A percentile compares a stretch with the other conserved stretches of the same genome.
These are phyloP conservation scores for Esteya vermicola DNA, from an alignment of 2,329 filamentous ascomycete species.

Conservation along the genomic window DNA sequence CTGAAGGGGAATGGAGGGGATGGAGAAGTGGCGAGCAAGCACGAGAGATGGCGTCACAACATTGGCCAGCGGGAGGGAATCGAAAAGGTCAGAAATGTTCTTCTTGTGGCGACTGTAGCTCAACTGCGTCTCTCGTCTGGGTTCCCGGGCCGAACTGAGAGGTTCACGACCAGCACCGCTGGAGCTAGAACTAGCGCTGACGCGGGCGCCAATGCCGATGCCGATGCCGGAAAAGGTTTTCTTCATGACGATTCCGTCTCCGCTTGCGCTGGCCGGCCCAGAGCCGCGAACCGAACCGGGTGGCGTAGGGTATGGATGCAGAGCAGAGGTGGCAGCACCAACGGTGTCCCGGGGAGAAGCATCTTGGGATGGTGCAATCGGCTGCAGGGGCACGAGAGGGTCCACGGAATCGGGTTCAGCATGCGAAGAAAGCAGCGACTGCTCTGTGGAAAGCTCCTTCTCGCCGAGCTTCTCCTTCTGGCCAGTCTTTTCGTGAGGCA, in stretches of 20 bases:
- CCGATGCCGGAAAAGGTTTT: no score
- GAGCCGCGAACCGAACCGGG: constrained; percentile 35
- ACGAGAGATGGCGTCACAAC: constrained; percentile 49
- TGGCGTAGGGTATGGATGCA: constrained; percentile 41
- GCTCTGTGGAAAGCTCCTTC: background rate
- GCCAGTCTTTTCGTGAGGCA: constrained; percentile 25
- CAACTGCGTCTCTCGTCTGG: constrained; percentile 5
- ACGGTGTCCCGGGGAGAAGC: background rate
- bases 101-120: constrained; percentile 24
- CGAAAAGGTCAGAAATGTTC: constrained; percentile 28
- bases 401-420: no score
- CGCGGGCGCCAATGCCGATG: no score
- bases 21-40: constrained; percentile 55
- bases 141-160: constrained; percentile 6
- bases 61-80: constrained; percentile 43
- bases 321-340: constrained; percentile 1
- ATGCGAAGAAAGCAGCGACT: no score
- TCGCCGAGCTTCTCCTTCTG: no score
- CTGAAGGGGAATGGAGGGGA: constrained; percentile 30
- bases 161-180: constrained; percentile 14
- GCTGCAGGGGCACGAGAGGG: no score
- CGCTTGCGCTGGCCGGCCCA: background rate
- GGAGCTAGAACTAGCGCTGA: constrained; percentile 1
- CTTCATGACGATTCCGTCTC: background rate
- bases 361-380: background rate